phyloP scores from a whole-genome alignment of 495 filamentous ascomycete species.

The Thozetella sp. region DNA sequence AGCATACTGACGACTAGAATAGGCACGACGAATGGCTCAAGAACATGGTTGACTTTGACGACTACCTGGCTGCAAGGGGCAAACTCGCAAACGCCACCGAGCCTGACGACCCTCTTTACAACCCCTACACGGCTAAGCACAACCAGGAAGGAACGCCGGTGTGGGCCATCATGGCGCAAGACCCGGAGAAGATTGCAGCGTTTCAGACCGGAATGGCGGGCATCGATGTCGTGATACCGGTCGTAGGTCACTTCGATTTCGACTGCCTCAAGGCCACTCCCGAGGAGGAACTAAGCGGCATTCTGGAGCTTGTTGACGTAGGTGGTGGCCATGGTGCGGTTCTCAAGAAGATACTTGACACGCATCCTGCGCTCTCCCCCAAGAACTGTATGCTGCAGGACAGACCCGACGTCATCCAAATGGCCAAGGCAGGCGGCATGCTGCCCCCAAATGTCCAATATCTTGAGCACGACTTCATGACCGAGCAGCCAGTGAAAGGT shows the following conservation, averaged over 20 bases:
- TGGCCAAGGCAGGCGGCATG: constrained; percentile 10
- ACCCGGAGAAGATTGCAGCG: constrained; percentile 13
- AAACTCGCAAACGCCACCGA: constrained; percentile 10
- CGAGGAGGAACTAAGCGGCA: constrained; percentile 10
- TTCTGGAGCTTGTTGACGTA: constrained; percentile 18
- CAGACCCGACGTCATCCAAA: constrained; percentile 8
- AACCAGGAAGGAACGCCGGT: constrained; percentile 16
- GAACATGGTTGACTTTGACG: constrained; percentile 16
- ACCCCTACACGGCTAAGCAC: constrained; percentile 12
- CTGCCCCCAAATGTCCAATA: constrained; percentile 11
- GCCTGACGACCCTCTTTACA: constrained; percentile 14
- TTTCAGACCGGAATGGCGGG: constrained; percentile 19
- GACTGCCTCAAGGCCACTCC: constrained; percentile 4
- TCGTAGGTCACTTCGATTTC: constrained; percentile 21
- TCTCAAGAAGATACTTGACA: constrained; percentile 17
- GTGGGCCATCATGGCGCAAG: constrained; percentile 16
- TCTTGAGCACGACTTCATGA: constrained; percentile 16
- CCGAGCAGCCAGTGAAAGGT: constrained; percentile 17
- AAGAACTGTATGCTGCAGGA: constrained; percentile 16
- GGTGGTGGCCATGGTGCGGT: constrained; percentile 17
- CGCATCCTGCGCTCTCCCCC: constrained; percentile 8
- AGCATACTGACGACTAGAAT: no score
- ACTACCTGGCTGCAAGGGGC: constrained; percentile 16
- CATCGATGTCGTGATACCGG: constrained; percentile 20
- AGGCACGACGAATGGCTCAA: constrained; percentile 19